Percentiles rank a stretch among this genome's conserved stretches.
Evolutionary conservation across 169 alveolate genomes (phyloP).

Genomic region (Fabrea salina): DNA sequence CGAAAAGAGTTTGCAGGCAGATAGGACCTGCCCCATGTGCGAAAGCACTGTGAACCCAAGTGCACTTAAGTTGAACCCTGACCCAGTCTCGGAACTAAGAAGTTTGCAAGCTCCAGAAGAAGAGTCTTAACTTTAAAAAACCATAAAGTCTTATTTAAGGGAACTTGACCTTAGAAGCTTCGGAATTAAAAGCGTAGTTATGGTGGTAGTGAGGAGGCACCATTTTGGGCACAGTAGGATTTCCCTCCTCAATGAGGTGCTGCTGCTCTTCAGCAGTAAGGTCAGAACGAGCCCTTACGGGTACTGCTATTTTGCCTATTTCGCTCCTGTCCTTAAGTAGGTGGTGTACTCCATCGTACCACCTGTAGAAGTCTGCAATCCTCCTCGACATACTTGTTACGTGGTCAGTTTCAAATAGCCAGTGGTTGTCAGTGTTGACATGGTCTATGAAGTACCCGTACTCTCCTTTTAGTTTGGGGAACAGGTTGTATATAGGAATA

Average conservation of each 20-base stretch:
- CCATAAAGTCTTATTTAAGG: not conserved
- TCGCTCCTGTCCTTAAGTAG: conserved; percentile 50
- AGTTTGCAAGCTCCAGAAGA: not conserved
- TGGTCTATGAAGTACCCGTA: conserved; percentile 40
- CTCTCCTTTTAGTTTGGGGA: conserved; percentile 52
- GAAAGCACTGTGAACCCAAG: conserved; percentile 46
- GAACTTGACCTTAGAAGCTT: not conserved
- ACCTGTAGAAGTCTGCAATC: conserved; percentile 48
- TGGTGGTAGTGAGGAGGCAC: conserved; percentile 29
- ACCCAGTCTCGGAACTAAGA: conserved; percentile 6
- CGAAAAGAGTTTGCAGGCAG: conserved; percentile 57
- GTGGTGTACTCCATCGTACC: conserved; percentile 60
- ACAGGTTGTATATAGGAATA: conserved; percentile 60
- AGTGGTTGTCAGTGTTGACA: conserved; percentile 47
- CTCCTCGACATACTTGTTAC: conserved; percentile 35
- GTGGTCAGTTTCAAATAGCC: conserved; percentile 45
- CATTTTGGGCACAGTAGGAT: conserved; percentile 32
- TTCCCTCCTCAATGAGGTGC: conserved; percentile 17
- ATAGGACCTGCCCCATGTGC: conserved; percentile 80
- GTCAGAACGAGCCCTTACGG: conserved; percentile 43
- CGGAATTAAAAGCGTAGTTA: conserved; percentile 29
- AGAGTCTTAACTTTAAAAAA: not conserved
- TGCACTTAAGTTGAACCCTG: conserved; percentile 42
- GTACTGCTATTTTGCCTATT: conserved; percentile 57
- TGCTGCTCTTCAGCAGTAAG: not conserved